Evolutionary conservation across 148 eudicot genomes (phyloP).

Genomic region (Rhododendron henanense): DNA sequence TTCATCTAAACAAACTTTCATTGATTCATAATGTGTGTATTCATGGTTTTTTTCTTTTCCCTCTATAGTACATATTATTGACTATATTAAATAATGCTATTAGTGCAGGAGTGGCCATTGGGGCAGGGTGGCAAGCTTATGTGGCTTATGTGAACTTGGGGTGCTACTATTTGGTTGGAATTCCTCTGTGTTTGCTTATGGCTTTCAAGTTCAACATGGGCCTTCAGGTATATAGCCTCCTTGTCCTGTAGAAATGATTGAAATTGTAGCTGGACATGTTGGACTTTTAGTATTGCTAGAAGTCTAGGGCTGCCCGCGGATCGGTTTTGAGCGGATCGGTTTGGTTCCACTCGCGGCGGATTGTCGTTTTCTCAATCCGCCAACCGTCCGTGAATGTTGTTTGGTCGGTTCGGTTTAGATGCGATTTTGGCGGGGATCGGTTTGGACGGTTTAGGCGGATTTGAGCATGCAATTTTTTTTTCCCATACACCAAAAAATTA

Average conservation of each 20-base stretch:
- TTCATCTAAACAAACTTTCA: not conserved
- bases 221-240: constrained; percentile 21
- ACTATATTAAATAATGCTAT: not conserved
- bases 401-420: too few species aligned
- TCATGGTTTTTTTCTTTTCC: not conserved
- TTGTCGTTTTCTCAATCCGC: too few species aligned
- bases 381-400: too few species aligned
- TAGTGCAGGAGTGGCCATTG: constrained; percentile 51
- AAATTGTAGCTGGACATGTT: not conserved
- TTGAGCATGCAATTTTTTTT: too few species aligned
- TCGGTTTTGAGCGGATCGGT: too few species aligned
- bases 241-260: not conserved
- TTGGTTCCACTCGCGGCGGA: too few species aligned
- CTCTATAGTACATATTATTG: not conserved
- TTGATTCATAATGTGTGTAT: not conserved
- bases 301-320: too few species aligned
- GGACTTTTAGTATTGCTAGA: not conserved
- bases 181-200: constrained; percentile 38
- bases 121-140: constrained; percentile 65
- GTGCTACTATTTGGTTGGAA: constrained; percentile 50
- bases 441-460: too few species aligned
- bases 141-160: constrained; percentile 53
- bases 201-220: constrained; percentile 30
- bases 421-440: too few species aligned
- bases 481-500: too few species aligned